Base-by-base conservation (phyloP, 2,329 filamentous ascomycete species). In the Blumeriella jaapii region DNA sequence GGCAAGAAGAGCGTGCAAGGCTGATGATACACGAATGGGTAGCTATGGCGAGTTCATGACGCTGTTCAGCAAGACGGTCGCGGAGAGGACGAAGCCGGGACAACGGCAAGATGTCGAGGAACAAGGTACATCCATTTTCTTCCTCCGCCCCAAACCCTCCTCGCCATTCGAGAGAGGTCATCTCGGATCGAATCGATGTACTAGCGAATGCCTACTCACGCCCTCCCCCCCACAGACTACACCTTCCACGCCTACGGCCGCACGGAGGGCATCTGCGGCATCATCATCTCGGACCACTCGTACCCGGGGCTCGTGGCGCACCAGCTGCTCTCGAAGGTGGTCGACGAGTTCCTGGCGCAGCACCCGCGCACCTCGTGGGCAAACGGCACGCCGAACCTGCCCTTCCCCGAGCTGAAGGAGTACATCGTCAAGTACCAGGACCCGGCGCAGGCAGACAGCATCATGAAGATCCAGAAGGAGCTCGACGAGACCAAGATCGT, bases 401-500 rank as follows among this genome's bases (percentile, higher is more conserved):
- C 66, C 13, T 79, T 86, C 57, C 81, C 82, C 27, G 71, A 80
- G 56, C 69, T 96, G 37, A 78, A 83, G 58, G 80, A 85, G 26
- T 93, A 93, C 61, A 69, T 82, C 32, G 56, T 61, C 25, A 77
- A 79, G 48, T 56, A 56, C 26, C 53, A 56, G 64, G 82, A 95
- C 59, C 86, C 89, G 9, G 68, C 78, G 54, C 73, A 93, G 62
- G 87, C 85, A 48, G 86, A 93, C 63, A 89, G 79, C 61, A 93
- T 96, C 57, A 74, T 85, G 68, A 87, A 85, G 69, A 95, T 98
- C 53, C 89, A 96, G 61, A 82, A 85, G 63, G 86, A 98, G 65
- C 69, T 98, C 42, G 87, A 96, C 55, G 87, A 95, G 69, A 96
- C 89, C 42, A 96, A 95, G 72, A 87, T 93, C 55, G 80, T 94